These are phyloP conservation scores for Hibiscus syriacus DNA, from an alignment of 345 rosid genomes.

Conservation along the genomic window DNA sequence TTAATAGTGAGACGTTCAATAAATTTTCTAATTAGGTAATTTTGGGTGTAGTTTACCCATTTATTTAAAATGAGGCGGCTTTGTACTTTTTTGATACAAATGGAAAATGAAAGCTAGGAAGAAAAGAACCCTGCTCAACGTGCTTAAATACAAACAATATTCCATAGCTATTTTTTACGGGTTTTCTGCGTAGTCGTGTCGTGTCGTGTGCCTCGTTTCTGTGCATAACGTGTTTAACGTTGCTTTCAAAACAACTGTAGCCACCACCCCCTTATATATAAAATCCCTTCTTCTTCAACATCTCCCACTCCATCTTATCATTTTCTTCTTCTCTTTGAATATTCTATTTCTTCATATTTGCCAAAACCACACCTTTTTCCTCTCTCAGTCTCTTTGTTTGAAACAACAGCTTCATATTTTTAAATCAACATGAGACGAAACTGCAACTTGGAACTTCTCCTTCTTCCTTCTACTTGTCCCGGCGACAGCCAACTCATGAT, in stretches of 20 bases:
- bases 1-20: no score
- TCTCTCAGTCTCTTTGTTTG: no score
- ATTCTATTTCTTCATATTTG: neutral
- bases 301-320: neutral
- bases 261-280: neutral
- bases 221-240: slow-evolving; percentile 12
- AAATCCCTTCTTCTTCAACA: neutral
- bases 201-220: neutral
- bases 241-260: neutral
- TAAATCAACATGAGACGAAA: slow-evolving; percentile 25
- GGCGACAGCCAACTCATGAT: no score
- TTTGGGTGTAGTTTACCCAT: no score
- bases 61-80: no score
- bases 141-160: neutral
- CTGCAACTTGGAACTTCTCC: slow-evolving; percentile 41
- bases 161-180: neutral
- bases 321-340: neutral
- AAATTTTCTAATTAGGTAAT: no score
- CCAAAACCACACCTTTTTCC: no score
- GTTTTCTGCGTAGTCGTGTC: neutral
- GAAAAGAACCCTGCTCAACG: slow-evolving; percentile 9
- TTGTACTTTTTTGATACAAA: neutral
- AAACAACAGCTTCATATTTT: neutral
- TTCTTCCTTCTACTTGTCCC: slow-evolving; percentile 16
- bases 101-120: neutral